These are phyloP conservation scores for Plectosphaerella cucumerina DNA, from an alignment of 2,329 filamentous ascomycete species.

Conservation along the genomic window DNA sequence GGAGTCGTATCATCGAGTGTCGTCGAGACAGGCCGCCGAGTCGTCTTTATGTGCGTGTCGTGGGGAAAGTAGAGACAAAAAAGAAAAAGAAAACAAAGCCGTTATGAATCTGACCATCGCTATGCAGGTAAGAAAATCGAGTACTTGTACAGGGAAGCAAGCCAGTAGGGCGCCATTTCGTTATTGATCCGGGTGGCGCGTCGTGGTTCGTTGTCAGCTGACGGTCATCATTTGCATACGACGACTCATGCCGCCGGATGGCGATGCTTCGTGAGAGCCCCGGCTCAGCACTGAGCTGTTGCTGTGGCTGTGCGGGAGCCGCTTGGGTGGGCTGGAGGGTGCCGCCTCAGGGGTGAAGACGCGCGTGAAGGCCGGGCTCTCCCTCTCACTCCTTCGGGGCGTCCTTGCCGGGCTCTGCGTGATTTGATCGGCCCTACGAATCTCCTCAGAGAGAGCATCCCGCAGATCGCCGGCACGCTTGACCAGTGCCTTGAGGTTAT, in stretches of 20 bases:
- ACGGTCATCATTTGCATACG: constrained; percentile 65
- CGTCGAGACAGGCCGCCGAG: constrained; percentile 1
- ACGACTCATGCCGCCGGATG: constrained; percentile 44
- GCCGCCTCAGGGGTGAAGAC: constrained; percentile 54
- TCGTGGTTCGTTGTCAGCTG: constrained; percentile 30
- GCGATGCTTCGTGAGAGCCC: constrained; percentile 48
- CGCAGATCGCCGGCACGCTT: constrained; percentile 57
- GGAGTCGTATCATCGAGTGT: background rate
- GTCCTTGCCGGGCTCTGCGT: constrained; percentile 52
- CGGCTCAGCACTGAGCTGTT: constrained; percentile 47
- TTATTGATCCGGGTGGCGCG: constrained; percentile 1
- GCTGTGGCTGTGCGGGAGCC: constrained; percentile 47
- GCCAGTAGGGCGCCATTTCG: background rate
- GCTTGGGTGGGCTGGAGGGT: constrained; percentile 48
- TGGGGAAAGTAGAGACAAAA: constrained; percentile 4
- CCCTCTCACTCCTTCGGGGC: constrained; percentile 44
- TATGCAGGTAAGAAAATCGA: constrained; percentile 15
- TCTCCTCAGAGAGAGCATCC: constrained; percentile 54
- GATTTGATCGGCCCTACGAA: constrained; percentile 55
- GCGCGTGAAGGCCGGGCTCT: constrained; percentile 63
- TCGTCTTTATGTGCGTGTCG: constrained; percentile 10
- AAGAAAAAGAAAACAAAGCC: constrained; percentile 3
- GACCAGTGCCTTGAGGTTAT: constrained; percentile 63
- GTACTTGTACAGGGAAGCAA: constrained; percentile 14
- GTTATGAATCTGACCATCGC: constrained; percentile 10